Conservation (phyloP, 1,284 basidiomycete genomes). For the Thelephora terrestris region DNA sequence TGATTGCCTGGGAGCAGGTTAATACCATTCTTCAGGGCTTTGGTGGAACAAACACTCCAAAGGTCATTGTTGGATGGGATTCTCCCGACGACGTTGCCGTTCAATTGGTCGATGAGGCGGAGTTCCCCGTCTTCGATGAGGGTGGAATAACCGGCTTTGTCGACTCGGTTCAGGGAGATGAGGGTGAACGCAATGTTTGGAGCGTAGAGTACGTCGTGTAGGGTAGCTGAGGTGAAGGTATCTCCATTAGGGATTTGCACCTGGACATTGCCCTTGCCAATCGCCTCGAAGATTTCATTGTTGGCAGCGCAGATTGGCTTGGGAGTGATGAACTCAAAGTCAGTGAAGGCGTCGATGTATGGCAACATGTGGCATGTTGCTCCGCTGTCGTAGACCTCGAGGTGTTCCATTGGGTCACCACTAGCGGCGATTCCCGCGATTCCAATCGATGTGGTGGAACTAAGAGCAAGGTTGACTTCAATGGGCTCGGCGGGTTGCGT, state of each 20-base stretch:
- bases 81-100: not conserved
- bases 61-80: not conserved
- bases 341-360: not conserved
- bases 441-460: no score
- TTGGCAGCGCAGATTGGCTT: not conserved
- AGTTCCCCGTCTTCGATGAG: not conserved
- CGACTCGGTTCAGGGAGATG: not conserved
- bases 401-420: no score
- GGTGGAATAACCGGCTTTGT: not conserved
- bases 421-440: no score
- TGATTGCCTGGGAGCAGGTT: no score
- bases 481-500: no score
- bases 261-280: not conserved
- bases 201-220: not conserved
- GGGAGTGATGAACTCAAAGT: not conserved
- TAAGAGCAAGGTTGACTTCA: no score
- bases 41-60: not conserved
- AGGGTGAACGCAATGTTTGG: not conserved
- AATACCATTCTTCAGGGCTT: not conserved
- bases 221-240: not conserved
- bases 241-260: not conserved
- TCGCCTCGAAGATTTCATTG: not conserved
- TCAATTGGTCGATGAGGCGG: not conserved
- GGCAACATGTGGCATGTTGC: not conserved
- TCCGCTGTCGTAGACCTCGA: not conserved